Evolutionary conservation across 257 asterid species (phyloP).

Genomic region (Rehmannia glutinosa): DNA sequence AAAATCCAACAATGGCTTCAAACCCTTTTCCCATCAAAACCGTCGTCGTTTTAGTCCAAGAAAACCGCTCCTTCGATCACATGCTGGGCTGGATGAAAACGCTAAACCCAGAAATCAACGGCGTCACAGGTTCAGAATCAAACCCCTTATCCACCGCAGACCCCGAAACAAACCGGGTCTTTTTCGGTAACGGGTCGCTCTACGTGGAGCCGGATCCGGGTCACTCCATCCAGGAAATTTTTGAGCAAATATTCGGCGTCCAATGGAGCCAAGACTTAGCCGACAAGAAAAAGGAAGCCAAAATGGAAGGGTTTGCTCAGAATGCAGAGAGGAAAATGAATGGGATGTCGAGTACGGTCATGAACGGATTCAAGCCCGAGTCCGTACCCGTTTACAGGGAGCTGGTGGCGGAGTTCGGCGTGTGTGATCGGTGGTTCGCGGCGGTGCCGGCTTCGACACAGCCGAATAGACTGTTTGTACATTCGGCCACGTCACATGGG

Average conservation of each 20-base stretch:
- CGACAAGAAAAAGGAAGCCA: conserved; percentile 15
- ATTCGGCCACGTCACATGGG: conserved; percentile 67
- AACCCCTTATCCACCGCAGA: conserved; percentile 37
- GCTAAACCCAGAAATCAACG: conserved; percentile 53
- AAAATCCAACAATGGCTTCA: conserved; percentile 7
- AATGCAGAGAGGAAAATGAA: conserved; percentile 39
- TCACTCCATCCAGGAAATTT: conserved; percentile 60
- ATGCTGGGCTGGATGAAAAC: conserved; percentile 74
- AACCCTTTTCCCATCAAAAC: conserved; percentile 55
- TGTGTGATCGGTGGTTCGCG: conserved; percentile 77
- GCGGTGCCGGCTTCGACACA: conserved; percentile 74
- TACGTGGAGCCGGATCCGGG: conserved; percentile 63
- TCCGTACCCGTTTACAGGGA: conserved; percentile 45
- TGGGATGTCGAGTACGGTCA: conserved; percentile 51
- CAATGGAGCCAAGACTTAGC: conserved; percentile 34
- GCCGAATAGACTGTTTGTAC: conserved; percentile 69
- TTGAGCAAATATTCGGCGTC: conserved; percentile 52
- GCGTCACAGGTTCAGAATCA: conserved; percentile 58
- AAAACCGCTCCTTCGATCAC: conserved; percentile 77
- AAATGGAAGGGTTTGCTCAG: conserved; percentile 65
- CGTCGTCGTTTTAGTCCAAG: conserved; percentile 61
- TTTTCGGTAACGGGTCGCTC: conserved; percentile 21
- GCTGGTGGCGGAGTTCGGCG: conserved; percentile 57
- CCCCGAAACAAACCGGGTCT: conserved; percentile 22
- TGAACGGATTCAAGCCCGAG: conserved; percentile 67